These are phyloP conservation scores for Gnomoniopsis sp. DNA, from an alignment of 2,329 filamentous ascomycete species.

Conservation along the genomic window DNA sequence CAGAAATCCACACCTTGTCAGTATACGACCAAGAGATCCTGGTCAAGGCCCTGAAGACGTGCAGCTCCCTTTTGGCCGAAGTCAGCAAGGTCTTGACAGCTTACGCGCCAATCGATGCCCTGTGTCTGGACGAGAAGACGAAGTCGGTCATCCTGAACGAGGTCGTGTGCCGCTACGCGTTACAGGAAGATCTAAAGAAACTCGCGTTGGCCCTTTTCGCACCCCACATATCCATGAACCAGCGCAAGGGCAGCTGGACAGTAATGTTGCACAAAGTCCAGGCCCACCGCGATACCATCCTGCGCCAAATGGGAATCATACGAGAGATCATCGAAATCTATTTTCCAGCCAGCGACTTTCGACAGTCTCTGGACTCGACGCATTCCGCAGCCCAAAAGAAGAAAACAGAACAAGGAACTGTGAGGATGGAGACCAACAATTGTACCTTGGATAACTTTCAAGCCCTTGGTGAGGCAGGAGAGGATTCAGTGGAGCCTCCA, in stretches of 20 bases:
- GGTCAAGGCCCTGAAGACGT: background rate
- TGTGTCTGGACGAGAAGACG: background rate
- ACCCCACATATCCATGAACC: no score
- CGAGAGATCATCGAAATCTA: background rate
- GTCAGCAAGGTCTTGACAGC: background rate
- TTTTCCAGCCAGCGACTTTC: background rate
- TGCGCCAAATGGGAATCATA: background rate
- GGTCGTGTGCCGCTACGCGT: background rate
- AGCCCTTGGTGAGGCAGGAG: no score
- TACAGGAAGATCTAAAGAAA: no score
- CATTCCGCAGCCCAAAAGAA: background rate
- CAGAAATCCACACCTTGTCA: background rate
- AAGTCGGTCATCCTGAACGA: background rate
- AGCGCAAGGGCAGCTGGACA: background rate
- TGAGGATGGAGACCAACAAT: no score
- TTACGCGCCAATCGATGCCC: background rate
- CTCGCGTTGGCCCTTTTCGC: no score
- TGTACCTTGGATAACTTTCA: no score
- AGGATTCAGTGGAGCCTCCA: no score
- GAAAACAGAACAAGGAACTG: no score
- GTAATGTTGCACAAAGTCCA: background rate
- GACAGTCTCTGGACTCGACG: background rate
- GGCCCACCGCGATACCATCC: background rate
- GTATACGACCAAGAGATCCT: background rate
- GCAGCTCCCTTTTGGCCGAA: background rate